Base-by-base conservation (phyloP, 164 flowering plant genomes). In the Dillenia suffruticosa region DNA sequence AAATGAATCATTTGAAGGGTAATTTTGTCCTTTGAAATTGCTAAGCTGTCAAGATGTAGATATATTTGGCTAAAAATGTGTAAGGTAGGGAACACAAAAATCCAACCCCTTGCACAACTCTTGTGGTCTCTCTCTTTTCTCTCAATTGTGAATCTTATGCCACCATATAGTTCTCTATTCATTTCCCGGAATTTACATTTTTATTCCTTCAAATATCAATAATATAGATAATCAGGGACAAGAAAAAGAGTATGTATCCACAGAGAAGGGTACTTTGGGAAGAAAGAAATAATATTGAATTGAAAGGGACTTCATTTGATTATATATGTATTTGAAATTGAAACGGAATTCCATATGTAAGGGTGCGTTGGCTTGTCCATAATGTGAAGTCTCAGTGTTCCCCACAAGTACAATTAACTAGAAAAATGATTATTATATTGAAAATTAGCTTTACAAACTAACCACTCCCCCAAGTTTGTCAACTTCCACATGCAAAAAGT, bases 401-500 rank as follows among this genome's bases (percentile, higher is more conserved):
- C 63, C 66, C 58, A 64, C 67, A 57, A 66, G 63, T 45, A 62
- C 72, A 70, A 61, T 67, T 40, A 8, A 44, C 44, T 32, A 48
- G 3, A 47, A 54, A 45, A 60, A 54, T 5, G 43, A 51, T 58
- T 1, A 64, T 59, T 62, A 54, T 46, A 45, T 62, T 55, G 56
- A 54, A 40, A 47, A 58, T 26, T 46, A 44, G 3, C 65, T 64
- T 63, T 71, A 26, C 17, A 12, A 68, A 15, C 71, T 70, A 79
- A 79, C 79, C 63, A 73, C 77, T 48, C 74, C 71, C 57, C 13
- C 9, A 53, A 46, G 9, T 62, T 74, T 70, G 74, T 74, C 85
- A 78, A 78, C 76, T 68, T 65, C 70, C 79, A 78, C 82, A 76
- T 81, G 79, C 80, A 61, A 32, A 32, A 32, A 32, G 40, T 32